A percentile compares a stretch with the other conserved stretches of the same genome.
Conservation (phyloP, 1,139 yeast genomes). For the Taphrina communis region DNA sequence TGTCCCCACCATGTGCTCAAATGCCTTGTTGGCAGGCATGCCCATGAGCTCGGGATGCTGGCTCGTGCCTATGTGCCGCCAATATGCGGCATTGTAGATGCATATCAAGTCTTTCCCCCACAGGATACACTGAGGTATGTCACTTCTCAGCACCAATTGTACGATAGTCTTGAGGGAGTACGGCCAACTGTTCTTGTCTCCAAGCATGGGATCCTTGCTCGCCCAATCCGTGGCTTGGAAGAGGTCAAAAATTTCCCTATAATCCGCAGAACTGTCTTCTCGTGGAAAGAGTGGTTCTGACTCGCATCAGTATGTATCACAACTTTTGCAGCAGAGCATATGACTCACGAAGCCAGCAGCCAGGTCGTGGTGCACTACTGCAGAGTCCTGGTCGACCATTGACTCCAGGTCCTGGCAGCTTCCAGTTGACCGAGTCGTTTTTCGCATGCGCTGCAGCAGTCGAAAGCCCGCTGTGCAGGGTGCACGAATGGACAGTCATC, state of each 20-base stretch:
- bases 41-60: conserved; percentile 20
- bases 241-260: conserved; percentile 3
- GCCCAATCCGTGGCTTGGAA: conserved; percentile 18
- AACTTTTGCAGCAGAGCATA: too few relatives aligned
- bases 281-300: conserved; percentile 13
- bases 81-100: conserved; percentile 22
- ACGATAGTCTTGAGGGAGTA: conserved; percentile 11
- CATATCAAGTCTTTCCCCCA: conserved; percentile 11
- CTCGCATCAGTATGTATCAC: too few relatives aligned
- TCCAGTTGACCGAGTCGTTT: neutral
- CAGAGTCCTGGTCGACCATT: conserved; percentile 10
- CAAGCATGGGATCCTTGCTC: conserved; percentile 14
- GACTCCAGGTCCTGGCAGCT: neutral
- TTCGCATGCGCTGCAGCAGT: neutral
- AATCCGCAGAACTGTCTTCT: conserved; percentile 4
- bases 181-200: conserved; percentile 9
- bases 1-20: conserved; percentile 11
- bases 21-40: conserved; percentile 9
- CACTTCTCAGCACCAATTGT: conserved; percentile 2
- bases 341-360: conserved; percentile 2
- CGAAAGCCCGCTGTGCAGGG: neutral
- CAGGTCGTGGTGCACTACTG: neutral
- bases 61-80: conserved; percentile 8
- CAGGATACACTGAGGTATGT: conserved; percentile 7
- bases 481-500: conserved; percentile 8